phyloP scores from a whole-genome alignment of 352 stramenopile species.

The Globisporangium mamillatum region DNA sequence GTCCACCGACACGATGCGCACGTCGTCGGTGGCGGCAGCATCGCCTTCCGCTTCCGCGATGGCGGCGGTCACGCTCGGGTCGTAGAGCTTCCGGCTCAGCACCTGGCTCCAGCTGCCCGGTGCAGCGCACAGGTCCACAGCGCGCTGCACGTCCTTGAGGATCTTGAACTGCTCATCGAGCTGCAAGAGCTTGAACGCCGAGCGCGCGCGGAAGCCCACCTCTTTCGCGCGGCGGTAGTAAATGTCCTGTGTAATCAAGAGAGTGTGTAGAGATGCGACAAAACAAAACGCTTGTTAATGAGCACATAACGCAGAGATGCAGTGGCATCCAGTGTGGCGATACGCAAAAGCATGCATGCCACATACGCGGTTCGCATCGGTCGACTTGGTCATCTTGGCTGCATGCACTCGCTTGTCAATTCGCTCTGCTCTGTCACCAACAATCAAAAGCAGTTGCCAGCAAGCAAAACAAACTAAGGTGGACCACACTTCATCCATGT shows the following conservation, averaged over 20 bases:
- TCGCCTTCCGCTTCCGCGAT: constrained; percentile 25
- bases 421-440: not conserved
- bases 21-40: constrained; percentile 28
- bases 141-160: constrained; percentile 89
- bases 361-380: constrained; percentile 56
- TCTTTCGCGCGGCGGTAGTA: constrained; percentile 94
- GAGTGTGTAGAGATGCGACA: not conserved
- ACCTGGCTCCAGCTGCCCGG: constrained; percentile 99
- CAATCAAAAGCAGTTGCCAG: no score
- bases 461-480: no score
- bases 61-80: constrained; percentile 26
- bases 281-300: not conserved
- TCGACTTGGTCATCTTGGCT: constrained; percentile 50
- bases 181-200: constrained; percentile 99
- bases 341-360: not conserved
- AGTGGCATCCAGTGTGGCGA: not conserved
- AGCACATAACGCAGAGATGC: no score
- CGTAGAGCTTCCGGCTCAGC: constrained; percentile 88
- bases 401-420: not conserved
- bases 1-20: constrained; percentile 97
- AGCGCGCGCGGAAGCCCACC: constrained; percentile 95
- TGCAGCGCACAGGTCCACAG: constrained; percentile 98
- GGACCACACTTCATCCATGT: no score
- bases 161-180: constrained; percentile 98
- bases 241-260: constrained; percentile 42